These are phyloP conservation scores for Populus tremula DNA, from an alignment of 345 rosid genomes.

Conservation along the genomic window DNA sequence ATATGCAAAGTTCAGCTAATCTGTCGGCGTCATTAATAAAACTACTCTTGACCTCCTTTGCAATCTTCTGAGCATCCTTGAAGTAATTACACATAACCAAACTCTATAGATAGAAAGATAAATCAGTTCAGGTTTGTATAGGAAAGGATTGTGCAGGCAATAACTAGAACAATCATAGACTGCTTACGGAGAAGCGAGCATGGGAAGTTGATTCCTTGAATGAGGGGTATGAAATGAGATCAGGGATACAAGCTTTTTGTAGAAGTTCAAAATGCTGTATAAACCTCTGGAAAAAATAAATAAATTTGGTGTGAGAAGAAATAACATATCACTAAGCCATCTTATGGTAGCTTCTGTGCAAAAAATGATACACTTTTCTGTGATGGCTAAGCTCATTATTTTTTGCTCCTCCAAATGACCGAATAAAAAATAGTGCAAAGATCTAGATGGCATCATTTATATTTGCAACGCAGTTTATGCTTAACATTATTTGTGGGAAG, in stretches of 20 bases:
- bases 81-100: slow-evolving; percentile 66
- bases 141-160: background rate
- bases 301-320: slow-evolving; percentile 7
- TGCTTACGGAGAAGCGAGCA: slow-evolving; percentile 72
- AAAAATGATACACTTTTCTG: background rate
- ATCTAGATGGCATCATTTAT: background rate
- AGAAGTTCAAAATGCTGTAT: slow-evolving; percentile 91
- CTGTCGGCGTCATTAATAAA: slow-evolving; percentile 67
- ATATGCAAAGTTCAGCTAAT: slow-evolving; percentile 57
- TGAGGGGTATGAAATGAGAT: slow-evolving; percentile 62
- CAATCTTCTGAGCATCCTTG: slow-evolving; percentile 83
- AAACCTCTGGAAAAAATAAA: slow-evolving; percentile 58
- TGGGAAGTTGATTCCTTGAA: slow-evolving; percentile 69
- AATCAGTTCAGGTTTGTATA: background rate
- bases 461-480: background rate
- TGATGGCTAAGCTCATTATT: background rate
- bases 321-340: background rate
- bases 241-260: slow-evolving; percentile 88
- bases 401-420: background rate
- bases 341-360: background rate
- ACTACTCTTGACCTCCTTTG: slow-evolving; percentile 72
- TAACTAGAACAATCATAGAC: background rate
- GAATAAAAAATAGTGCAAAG: background rate
- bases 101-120: slow-evolving; percentile 36
- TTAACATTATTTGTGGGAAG: background rate